Conservation (phyloP, 139 green algal genomes). For the Yamagishiella unicocca region DNA sequence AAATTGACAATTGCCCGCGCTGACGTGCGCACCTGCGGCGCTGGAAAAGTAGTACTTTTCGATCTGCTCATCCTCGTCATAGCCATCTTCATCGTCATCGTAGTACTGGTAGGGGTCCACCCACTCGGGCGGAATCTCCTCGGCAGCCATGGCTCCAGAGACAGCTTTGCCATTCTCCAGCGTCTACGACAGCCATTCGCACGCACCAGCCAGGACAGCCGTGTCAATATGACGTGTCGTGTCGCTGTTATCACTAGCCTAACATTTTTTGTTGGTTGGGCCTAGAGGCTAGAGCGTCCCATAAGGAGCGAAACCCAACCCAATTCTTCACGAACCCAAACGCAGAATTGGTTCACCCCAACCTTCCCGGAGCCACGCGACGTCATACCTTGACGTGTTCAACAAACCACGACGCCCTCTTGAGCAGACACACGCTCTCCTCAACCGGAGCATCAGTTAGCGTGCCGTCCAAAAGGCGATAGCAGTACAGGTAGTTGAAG, state of each 20-base stretch:
- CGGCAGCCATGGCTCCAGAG: constrained; percentile 49
- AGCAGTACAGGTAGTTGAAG: constrained; percentile 73
- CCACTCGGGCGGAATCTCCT: constrained; percentile 47
- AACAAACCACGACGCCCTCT: constrained; percentile 85
- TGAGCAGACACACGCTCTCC: constrained; percentile 86
- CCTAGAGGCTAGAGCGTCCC: too few species aligned
- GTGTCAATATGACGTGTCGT: too few species aligned
- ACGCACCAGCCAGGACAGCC: too few species aligned
- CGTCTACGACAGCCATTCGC: constrained; percentile 51
- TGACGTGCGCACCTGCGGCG: constrained; percentile 59
- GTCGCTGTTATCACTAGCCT: too few species aligned
- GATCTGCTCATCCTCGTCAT: constrained; percentile 69
- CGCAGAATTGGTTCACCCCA: too few species aligned
- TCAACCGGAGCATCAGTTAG: constrained; percentile 82
- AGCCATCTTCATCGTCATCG: constrained; percentile 78
- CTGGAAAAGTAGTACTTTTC: constrained; percentile 84
- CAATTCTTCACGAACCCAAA: too few species aligned
- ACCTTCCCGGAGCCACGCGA: neutral
- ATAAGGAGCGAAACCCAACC: too few species aligned
- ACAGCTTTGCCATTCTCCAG: constrained; percentile 52
- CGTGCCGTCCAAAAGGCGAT: constrained; percentile 81
- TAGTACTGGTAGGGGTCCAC: constrained; percentile 73
- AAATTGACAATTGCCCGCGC: too few species aligned
- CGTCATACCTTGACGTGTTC: constrained; percentile 67
- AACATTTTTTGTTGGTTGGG: too few species aligned